Evolutionary conservation across 169 alveolate species (phyloP).

Genomic region (Plasmodium gallinaceum): DNA sequence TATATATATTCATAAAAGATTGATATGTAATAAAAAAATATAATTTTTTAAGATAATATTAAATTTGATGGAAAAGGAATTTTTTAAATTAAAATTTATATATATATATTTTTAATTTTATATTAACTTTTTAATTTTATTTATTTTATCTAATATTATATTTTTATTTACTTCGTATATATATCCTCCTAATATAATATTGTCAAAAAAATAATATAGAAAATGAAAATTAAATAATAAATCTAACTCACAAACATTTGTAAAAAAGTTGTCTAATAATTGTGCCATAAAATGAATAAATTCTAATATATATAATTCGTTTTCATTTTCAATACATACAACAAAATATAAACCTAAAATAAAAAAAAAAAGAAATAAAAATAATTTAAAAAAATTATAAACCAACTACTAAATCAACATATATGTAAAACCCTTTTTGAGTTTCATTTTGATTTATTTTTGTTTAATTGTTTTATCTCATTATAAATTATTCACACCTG

Average conservation of each 20-base stretch:
- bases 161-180: slow-evolving; percentile 92
- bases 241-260: slow-evolving; percentile 95
- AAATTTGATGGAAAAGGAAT: too few relatives aligned
- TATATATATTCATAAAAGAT: too few relatives aligned
- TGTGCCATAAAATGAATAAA: slow-evolving; percentile 93
- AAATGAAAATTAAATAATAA: slow-evolving; percentile 93
- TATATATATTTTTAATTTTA: not conserved
- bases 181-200: slow-evolving; percentile 91
- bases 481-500: slow-evolving; percentile 72
- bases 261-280: slow-evolving; percentile 92
- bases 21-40: too few relatives aligned
- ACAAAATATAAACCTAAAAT: slow-evolving; percentile 90
- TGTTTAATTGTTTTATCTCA: not conserved
- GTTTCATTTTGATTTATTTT: not conserved
- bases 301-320: slow-evolving; percentile 91
- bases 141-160: slow-evolving; percentile 46
- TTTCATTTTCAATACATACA: slow-evolving; percentile 92
- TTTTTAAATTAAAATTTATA: not conserved
- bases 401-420: not conserved
- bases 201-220: slow-evolving; percentile 93
- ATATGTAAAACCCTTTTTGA: not conserved
- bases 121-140: slow-evolving; percentile 40
- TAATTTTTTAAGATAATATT: too few relatives aligned
- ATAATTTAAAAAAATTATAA: not conserved
- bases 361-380: not conserved